phyloP scores from a whole-genome alignment of 805 yeast genomes.

The Hanseniaspora lindneri region DNA sequence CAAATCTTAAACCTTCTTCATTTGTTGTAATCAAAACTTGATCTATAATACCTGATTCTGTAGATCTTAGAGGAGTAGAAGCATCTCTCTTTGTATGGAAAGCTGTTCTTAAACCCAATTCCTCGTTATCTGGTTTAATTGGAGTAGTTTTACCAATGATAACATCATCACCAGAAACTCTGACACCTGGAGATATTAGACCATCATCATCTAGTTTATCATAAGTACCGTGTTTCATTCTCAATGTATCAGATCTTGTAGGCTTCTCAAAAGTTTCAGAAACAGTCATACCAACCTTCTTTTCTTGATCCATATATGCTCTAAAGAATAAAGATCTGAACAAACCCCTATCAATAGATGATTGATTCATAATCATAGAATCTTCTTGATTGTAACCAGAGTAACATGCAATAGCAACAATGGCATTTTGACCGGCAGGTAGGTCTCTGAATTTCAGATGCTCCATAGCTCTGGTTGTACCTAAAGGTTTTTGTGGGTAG shows the following conservation, averaged over 20 bases:
- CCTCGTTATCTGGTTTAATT: conserved; percentile 97
- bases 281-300: conserved; percentile 95
- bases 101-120: conserved; percentile 95
- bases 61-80: conserved; percentile 89
- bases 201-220: conserved; percentile 98
- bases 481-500: conserved; percentile 96
- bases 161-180: conserved; percentile 98
- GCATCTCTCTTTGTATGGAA: conserved; percentile 98
- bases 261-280: conserved; percentile 98
- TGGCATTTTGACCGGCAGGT: conserved; percentile 98
- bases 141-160: conserved; percentile 98
- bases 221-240: conserved; percentile 95
- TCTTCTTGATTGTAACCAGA: conserved; percentile 99
- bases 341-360: conserved; percentile 90
- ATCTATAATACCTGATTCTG: conserved; percentile 97
- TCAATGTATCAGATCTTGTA: conserved; percentile 80
- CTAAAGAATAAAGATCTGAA: conserved; percentile 93
- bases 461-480: conserved; percentile 97
- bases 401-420: conserved; percentile 96
- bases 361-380: conserved; percentile 99
- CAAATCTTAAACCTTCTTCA: conserved; percentile 95
- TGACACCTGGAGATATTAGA: conserved; percentile 90
- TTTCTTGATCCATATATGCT: conserved; percentile 97
- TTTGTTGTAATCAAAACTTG: conserved; percentile 93
- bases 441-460: conserved; percentile 91